phyloP scores from a whole-genome alignment of 176 grass and related monocot species.

The Stipa capillata region DNA sequence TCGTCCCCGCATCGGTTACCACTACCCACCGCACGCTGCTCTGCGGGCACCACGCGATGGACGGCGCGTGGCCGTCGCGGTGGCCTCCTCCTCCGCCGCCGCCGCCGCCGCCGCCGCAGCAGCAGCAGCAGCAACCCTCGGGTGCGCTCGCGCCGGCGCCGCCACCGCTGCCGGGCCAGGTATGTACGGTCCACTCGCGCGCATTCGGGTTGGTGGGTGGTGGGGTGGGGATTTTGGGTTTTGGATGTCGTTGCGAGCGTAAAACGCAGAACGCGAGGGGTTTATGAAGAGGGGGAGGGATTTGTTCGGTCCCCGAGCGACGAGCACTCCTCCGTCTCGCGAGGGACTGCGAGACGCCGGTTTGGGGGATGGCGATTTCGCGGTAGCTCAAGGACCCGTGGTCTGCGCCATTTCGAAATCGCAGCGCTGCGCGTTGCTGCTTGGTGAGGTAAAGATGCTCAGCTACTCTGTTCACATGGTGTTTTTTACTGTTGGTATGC shows the following conservation, averaged over 20 bases:
- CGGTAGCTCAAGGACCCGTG: too few species aligned
- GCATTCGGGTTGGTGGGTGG: background rate
- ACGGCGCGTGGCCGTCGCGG: conserved; percentile 35
- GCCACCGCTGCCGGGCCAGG: conserved; percentile 14
- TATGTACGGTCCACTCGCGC: background rate
- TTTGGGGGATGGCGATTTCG: too few species aligned
- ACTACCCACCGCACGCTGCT: background rate
- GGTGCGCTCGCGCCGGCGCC: background rate
- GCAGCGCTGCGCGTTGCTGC: too few species aligned
- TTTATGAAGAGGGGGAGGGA: background rate
- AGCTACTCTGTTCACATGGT: background rate
- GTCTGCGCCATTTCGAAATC: too few species aligned
- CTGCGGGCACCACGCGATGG: conserved; percentile 22
- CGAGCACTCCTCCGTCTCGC: too few species aligned
- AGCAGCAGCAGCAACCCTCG: background rate
- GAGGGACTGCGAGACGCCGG: too few species aligned
- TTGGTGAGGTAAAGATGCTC: too few species aligned
- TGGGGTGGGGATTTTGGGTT: background rate
- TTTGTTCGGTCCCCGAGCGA: too few species aligned
- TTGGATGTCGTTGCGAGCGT: too few species aligned
- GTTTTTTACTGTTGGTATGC: background rate
- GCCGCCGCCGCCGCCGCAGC: background rate
- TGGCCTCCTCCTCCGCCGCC: too few species aligned
- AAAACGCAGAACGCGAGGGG: background rate
- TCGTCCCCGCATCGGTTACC: too few species aligned